Percentiles rank a stretch among this genome's conserved stretches.
These are phyloP conservation scores for Curvularia sp. DNA, from an alignment of 2,329 filamentous ascomycete species.

Conservation along the genomic window DNA sequence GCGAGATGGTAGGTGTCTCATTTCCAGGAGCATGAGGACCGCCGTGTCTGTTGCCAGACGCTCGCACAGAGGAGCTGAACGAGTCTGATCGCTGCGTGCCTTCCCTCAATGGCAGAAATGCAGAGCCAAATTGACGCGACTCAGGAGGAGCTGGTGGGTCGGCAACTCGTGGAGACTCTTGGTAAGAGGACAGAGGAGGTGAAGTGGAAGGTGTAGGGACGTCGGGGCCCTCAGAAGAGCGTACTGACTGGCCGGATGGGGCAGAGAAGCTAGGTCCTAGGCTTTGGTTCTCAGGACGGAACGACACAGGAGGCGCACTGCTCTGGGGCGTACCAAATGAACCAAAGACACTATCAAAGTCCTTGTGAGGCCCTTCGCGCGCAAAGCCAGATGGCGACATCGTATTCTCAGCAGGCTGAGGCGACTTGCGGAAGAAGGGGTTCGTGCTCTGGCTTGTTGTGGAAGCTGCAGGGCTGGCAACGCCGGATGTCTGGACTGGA, in stretches of 20 bases:
- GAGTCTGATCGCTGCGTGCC: conserved; percentile 67
- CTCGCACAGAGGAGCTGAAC: conserved; percentile 77
- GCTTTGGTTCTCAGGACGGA: conserved; percentile 61
- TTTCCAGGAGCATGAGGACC: conserved; percentile 60
- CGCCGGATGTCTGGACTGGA: conserved; percentile 50
- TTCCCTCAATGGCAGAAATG: conserved; percentile 72
- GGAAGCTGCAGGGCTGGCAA: conserved; percentile 71
- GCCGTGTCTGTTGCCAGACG: conserved; percentile 70
- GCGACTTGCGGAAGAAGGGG: conserved; percentile 82
- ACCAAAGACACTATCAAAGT: conserved; percentile 86
- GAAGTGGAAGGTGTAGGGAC: conserved; percentile 68
- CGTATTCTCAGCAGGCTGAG: conserved; percentile 59
- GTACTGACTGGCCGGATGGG: conserved; percentile 53
- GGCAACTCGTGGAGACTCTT: conserved; percentile 61
- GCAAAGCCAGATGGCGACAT: conserved; percentile 59
- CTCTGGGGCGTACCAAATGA: conserved; percentile 60
- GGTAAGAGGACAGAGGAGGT: conserved; percentile 63
- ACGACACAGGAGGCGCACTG: conserved; percentile 64
- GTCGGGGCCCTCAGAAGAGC: conserved; percentile 57
- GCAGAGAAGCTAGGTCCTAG: conserved; percentile 48
- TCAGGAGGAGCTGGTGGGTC: conserved; percentile 72
- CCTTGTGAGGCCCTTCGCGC: conserved; percentile 49
- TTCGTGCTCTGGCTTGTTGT: conserved; percentile 79
- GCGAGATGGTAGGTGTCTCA: conserved; percentile 55
- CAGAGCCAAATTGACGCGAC: conserved; percentile 78